A percentile compares a stretch with the other conserved stretches of the same genome.
Conservation (phyloP, 495 filamentous ascomycete genomes). For the Lepidopterella palustris region DNA sequence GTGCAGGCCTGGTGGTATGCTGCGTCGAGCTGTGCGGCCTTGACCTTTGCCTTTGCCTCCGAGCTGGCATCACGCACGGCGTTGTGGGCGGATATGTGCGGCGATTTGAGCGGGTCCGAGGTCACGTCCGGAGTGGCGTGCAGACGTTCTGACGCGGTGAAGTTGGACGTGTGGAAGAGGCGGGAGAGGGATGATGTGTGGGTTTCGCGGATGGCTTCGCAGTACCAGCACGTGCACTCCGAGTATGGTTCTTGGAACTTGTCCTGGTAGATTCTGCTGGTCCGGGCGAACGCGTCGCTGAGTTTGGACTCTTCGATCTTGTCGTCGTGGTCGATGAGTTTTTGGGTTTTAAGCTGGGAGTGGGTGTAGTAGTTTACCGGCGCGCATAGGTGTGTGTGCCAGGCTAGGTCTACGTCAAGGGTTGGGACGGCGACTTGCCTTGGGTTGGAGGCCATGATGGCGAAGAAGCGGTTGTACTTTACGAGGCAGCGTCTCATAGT, state of each 20-base stretch:
- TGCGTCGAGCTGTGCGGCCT: not conserved
- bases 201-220: conserved; percentile 64
- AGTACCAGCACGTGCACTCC: conserved; percentile 86
- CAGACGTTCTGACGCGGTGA: conserved; percentile 43
- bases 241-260: conserved; percentile 59
- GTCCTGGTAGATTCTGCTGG: conserved; percentile 59
- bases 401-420: conserved; percentile 75
- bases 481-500: conserved; percentile 60
- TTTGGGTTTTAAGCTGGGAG: conserved; percentile 34
- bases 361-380: conserved; percentile 57
- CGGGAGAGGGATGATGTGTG: conserved; percentile 45
- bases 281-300: conserved; percentile 64
- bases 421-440: conserved; percentile 63
- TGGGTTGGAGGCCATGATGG: conserved; percentile 53
- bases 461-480: conserved; percentile 65
- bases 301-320: conserved; percentile 62
- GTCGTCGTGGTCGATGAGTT: conserved; percentile 79
- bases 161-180: conserved; percentile 23
- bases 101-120: conserved; percentile 47
- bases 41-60: not conserved
- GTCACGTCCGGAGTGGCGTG: conserved; percentile 49
- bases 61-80: conserved; percentile 32
- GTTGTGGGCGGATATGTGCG: conserved; percentile 70
- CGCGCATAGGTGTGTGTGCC: conserved; percentile 60
- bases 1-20: conserved; percentile 3